Evolutionary conservation across 345 rosid species (phyloP).

Genomic region (Garcia nutans): DNA sequence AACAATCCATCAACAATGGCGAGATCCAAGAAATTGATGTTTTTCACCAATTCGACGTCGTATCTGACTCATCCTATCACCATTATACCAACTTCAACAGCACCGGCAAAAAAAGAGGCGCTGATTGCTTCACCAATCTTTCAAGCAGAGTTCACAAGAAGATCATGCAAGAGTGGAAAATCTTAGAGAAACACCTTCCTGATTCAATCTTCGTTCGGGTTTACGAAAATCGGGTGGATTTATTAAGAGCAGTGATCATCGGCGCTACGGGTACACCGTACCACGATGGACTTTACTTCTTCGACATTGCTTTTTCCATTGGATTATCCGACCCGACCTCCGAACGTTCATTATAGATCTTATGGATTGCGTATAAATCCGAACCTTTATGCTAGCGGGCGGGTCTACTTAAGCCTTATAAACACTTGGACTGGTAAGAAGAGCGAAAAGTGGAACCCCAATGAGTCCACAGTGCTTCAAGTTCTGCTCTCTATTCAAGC

Average conservation of each 20-base stretch:
- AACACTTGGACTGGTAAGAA: constrained; percentile 52
- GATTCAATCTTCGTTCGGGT: constrained; percentile 52
- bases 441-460: constrained; percentile 53
- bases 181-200: constrained; percentile 49
- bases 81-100: constrained; percentile 4
- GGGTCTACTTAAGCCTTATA: constrained; percentile 53
- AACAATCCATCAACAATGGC: not conserved
- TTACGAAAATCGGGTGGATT: constrained; percentile 52
- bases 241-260: constrained; percentile 46
- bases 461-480: constrained; percentile 48
- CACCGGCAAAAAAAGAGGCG: not conserved
- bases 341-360: constrained; percentile 42
- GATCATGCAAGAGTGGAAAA: constrained; percentile 56
- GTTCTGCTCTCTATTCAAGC: constrained; percentile 58
- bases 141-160: constrained; percentile 31
- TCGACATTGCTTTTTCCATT: constrained; percentile 58
- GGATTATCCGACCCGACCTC: constrained; percentile 51
- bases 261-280: constrained; percentile 61
- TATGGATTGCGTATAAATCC: constrained; percentile 60
- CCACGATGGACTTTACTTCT: constrained; percentile 65
- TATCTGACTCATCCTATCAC: constrained; percentile 41
- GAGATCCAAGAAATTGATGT: constrained; percentile 26
- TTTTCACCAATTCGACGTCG: constrained; percentile 44
- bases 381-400: constrained; percentile 45
- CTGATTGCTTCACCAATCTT: constrained; percentile 18